Percentiles rank a stretch among this genome's conserved stretches.
Evolutionary conservation across 768 basidiomycete species (phyloP).

Genomic region (Tulasnella sp.): DNA sequence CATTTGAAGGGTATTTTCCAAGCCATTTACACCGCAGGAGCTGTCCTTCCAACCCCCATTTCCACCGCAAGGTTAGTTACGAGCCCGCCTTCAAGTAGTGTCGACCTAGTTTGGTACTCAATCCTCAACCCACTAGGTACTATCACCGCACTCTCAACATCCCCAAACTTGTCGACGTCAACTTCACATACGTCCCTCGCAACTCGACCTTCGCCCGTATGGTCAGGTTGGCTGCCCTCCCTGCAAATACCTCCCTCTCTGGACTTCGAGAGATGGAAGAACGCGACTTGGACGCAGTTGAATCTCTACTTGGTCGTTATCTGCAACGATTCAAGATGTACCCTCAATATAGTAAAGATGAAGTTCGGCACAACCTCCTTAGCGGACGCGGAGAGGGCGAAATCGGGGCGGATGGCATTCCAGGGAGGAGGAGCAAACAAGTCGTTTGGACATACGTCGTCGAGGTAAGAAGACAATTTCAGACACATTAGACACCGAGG

Average conservation of each 20-base stretch:
- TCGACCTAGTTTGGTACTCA: not conserved
- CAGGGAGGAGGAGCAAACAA: slow-evolving; percentile 63
- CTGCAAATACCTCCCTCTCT: slow-evolving; percentile 39
- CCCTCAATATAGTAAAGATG: slow-evolving; percentile 69
- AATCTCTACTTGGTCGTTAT: slow-evolving; percentile 67
- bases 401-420: slow-evolving; percentile 46
- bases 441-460: slow-evolving; percentile 97
- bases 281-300: slow-evolving; percentile 65
- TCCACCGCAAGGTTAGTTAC: slow-evolving; percentile 66
- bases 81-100: not conserved
- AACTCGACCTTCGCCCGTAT: slow-evolving; percentile 89
- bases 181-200: slow-evolving; percentile 83
- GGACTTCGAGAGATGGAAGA: slow-evolving; percentile 89
- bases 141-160: slow-evolving; percentile 90
- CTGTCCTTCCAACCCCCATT: slow-evolving; percentile 90
- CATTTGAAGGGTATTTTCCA: slow-evolving; percentile 90
- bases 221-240: slow-evolving; percentile 69
- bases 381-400: slow-evolving; percentile 71
- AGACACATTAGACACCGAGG: slow-evolving; percentile 10
- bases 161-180: slow-evolving; percentile 83
- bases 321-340: slow-evolving; percentile 82
- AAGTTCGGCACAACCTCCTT: slow-evolving; percentile 81
- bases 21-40: slow-evolving; percentile 94
- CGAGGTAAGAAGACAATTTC: slow-evolving; percentile 54
- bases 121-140: slow-evolving; percentile 53